phyloP scores from a whole-genome alignment of 1,284 basidiomycete genomes.

The Megacollybia platyphylla region DNA sequence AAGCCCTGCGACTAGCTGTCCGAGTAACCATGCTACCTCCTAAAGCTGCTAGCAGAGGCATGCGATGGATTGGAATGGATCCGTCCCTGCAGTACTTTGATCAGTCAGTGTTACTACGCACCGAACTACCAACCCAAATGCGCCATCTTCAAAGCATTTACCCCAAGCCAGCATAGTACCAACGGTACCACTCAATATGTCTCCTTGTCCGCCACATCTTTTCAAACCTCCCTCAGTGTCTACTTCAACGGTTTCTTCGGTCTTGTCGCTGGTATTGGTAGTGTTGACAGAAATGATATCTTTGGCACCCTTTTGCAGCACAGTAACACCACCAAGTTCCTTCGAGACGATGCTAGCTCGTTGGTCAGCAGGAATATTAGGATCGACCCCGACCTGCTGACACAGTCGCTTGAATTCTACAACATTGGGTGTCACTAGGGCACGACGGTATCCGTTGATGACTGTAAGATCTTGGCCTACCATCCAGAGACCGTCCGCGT shows the following conservation, averaged over 20 bases:
- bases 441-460: slow-evolving; percentile 71
- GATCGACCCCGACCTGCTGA: slow-evolving; percentile 56
- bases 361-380: slow-evolving; percentile 28
- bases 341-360: slow-evolving; percentile 56
- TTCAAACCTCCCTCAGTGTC: slow-evolving; percentile 76
- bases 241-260: slow-evolving; percentile 49
- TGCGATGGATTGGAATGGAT: slow-evolving; percentile 38
- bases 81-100: slow-evolving; percentile 23
- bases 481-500: slow-evolving; percentile 83
- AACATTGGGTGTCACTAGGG: slow-evolving; percentile 87
- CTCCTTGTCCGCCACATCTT: slow-evolving; percentile 92
- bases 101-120: slow-evolving; percentile 4
- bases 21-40: slow-evolving; percentile 85
- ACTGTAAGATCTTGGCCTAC: slow-evolving; percentile 65
- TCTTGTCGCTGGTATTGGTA: slow-evolving; percentile 16
- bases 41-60: slow-evolving; percentile 81
- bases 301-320: slow-evolving; percentile 80
- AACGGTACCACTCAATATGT: slow-evolving; percentile 80
- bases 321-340: slow-evolving; percentile 75
- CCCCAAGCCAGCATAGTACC: slow-evolving; percentile 92
- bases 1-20: slow-evolving; percentile 68
- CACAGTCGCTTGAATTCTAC: slow-evolving; percentile 86
- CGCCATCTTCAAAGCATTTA: slow-evolving; percentile 78
- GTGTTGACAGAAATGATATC: slow-evolving; percentile 46
- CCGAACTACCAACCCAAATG: slow-evolving; percentile 43